phyloP scores from a whole-genome alignment of 805 yeast genomes.

The Candida nemodendra region DNA sequence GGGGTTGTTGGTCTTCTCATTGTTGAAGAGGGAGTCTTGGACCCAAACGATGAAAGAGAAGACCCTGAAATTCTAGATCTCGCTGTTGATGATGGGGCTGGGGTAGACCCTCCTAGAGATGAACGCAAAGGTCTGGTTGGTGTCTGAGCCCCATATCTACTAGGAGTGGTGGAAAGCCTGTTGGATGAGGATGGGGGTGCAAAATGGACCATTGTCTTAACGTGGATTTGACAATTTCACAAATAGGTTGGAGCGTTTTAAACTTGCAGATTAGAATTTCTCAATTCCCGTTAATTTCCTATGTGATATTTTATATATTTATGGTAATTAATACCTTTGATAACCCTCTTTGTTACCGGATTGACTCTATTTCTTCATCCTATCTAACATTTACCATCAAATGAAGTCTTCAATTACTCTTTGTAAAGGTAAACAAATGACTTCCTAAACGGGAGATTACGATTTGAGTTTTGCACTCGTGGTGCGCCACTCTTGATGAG shows the following conservation, averaged over 20 bases:
- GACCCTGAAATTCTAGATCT: constrained; percentile 22
- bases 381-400: no score
- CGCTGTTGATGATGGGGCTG: constrained; percentile 15
- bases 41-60: constrained; percentile 10
- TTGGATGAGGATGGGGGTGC: constrained; percentile 13
- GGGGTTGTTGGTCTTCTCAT: constrained; percentile 21
- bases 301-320: no score
- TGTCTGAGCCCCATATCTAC: constrained; percentile 9
- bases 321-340: no score
- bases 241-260: no score
- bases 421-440: constrained; percentile 16
- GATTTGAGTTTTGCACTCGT: constrained; percentile 6
- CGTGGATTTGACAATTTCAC: no score
- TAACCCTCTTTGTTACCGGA: no score
- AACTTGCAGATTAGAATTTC: no score
- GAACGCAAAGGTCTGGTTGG: constrained; percentile 16
- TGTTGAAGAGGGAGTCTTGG: constrained; percentile 16
- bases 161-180: constrained; percentile 15
- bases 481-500: no score
- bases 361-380: no score
- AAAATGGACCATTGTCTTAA: constrained; percentile 17
- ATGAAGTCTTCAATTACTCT: no score
- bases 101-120: constrained; percentile 12
- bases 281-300: no score
- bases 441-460: constrained; percentile 10